Percentiles rank a stretch among this genome's conserved stretches.
phyloP scores from a whole-genome alignment of 1,139 yeast genomes.

The Suhomyces ambrosiae region DNA sequence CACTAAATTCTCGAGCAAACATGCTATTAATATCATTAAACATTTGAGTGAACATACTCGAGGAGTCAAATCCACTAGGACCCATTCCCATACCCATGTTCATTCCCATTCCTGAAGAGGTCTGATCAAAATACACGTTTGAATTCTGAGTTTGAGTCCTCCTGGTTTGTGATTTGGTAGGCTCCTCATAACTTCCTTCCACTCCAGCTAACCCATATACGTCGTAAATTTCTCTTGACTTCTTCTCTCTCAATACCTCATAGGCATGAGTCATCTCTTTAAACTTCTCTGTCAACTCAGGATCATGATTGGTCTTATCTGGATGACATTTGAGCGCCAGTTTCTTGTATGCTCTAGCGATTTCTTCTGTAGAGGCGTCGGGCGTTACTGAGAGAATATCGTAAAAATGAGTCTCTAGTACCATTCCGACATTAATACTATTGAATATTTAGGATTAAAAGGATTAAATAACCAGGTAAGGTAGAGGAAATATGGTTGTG shows the following conservation, averaged over 20 bases:
- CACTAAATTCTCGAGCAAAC: constrained; percentile 20
- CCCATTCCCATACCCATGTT: constrained; percentile 3
- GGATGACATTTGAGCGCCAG: constrained; percentile 50
- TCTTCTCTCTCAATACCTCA: constrained; percentile 40
- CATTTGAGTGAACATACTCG: constrained; percentile 42
- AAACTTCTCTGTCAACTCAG: constrained; percentile 45
- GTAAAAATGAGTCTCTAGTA: constrained; percentile 37
- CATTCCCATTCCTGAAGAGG: constrained; percentile 4
- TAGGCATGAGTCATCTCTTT: constrained; percentile 48
- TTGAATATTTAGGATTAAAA: neutral
- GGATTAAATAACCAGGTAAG: neutral
- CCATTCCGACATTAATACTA: constrained; percentile 21
- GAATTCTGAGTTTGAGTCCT: constrained; percentile 1
- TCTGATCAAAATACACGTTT: constrained; percentile 3
- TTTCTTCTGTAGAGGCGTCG: constrained; percentile 42
- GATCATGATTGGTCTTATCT: constrained; percentile 50
- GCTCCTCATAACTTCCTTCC: constrained; percentile 29
- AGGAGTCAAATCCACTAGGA: constrained; percentile 12
- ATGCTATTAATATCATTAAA: constrained; percentile 41
- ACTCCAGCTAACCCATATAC: constrained; percentile 43
- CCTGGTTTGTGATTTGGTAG: constrained; percentile 14
- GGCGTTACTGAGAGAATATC: constrained; percentile 40
- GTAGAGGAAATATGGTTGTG: constrained; percentile 1
- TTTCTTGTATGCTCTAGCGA: constrained; percentile 42
- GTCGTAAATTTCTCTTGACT: constrained; percentile 37